Evolutionary conservation across 1,139 yeast genomes (phyloP), one percentile per base, ranked within the genome.

Genomic region (Kurtzmaniella quercitrusa): DNA sequence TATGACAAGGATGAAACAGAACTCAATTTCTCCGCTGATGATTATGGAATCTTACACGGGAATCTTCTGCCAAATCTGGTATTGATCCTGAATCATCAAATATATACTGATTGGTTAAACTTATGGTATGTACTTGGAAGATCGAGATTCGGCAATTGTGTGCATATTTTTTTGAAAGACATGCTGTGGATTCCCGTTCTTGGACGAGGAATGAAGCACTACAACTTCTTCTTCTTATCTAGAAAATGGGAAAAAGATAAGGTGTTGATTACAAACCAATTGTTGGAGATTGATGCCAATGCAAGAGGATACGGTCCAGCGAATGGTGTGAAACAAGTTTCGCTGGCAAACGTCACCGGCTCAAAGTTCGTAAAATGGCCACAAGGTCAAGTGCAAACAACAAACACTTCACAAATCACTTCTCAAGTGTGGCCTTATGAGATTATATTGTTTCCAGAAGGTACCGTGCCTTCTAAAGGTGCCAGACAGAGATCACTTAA

Each of bases 21-120:
- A 5, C n/a, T 34, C 40, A 45, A 47, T 11, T 60, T 60, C 39
- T 50, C 46, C 11, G 52, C 51, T 8, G 54, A 56, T 20, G 39
- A 48, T 2, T 48, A 51, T 19, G 68, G 69, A 1, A 49, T 64
- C 19, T 47, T 76, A 15, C 49, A 57, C 17, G 54, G 69, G 16
- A 48, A 51, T 3, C 55, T 81, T 15, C 61, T 68, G 11, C 73
- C 75, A 8, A 72, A 82, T 41, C 78, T 89, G 1, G 75, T 88
- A 2, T 54, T 84, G 42, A 81, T 88, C 33, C 79, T 94, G 16
- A 93, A 93, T 59, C 98, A 93, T 62, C 98, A 91, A 63, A 83
- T 91, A 18, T 91, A 93, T 59, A 82, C 95, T 3, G 99, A 93
- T 61, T 93, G 99, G 99, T 74, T 88, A 16, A 89, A 80, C 55